These are phyloP conservation scores for Zoysia matrella DNA, from an alignment of 202 grass and related monocot species.

Conservation along the genomic window DNA sequence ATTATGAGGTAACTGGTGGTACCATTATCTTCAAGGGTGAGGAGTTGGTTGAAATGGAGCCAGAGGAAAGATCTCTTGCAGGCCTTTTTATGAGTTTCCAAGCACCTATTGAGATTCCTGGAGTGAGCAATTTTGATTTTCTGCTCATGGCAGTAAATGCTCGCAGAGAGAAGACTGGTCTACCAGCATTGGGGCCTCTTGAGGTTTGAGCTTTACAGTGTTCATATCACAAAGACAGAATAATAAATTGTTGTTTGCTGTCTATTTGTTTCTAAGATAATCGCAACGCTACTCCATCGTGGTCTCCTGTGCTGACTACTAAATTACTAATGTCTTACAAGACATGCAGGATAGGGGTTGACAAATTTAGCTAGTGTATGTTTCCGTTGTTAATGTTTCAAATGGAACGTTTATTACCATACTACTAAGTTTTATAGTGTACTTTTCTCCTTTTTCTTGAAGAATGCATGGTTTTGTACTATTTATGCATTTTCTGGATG, in stretches of 20 bases:
- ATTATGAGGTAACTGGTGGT: slow-evolving; percentile 92
- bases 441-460: not conserved
- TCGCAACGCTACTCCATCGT: not conserved
- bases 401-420: not conserved
- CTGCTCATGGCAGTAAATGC: slow-evolving; percentile 93
- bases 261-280: slow-evolving; percentile 24
- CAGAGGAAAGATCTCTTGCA: slow-evolving; percentile 92
- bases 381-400: not conserved
- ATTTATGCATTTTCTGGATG: not conserved
- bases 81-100: slow-evolving; percentile 98
- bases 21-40: slow-evolving; percentile 84
- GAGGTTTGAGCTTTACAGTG: not conserved
- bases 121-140: slow-evolving; percentile 95
- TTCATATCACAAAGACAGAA: not conserved
- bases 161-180: slow-evolving; percentile 71
- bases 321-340: not conserved
- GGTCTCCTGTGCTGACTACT: not conserved
- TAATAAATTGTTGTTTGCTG: not conserved
- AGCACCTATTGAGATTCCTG: slow-evolving; percentile 89
- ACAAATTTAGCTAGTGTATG: not conserved
- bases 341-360: not conserved
- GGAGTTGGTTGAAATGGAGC: slow-evolving; percentile 86
- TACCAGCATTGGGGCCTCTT: slow-evolving; percentile 49
- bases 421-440: not conserved
- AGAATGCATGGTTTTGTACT: not conserved